These are phyloP conservation scores for Daedalea quercina DNA, from an alignment of 768 basidiomycete genomes.

Conservation along the genomic window DNA sequence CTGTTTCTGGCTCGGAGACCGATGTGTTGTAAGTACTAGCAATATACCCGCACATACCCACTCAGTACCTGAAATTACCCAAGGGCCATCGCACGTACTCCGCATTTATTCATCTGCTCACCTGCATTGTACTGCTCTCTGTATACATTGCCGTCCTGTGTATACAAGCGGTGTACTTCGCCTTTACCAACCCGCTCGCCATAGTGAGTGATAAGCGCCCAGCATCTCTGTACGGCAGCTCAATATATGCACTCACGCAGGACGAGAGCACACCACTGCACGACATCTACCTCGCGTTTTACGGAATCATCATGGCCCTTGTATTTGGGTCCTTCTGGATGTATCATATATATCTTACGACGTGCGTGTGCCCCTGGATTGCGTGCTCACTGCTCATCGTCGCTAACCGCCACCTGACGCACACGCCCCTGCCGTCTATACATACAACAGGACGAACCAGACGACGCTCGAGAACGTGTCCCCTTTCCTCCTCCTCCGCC, in stretches of 20 bases:
- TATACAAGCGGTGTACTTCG: slow-evolving; percentile 49
- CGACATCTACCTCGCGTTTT: slow-evolving; percentile 56
- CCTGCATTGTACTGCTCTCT: slow-evolving; percentile 54
- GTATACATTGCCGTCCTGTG: slow-evolving; percentile 53
- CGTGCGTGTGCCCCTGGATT: slow-evolving; percentile 37
- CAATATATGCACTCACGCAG: slow-evolving; percentile 25
- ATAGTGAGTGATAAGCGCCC: slow-evolving; percentile 42
- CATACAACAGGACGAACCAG: slow-evolving; percentile 60
- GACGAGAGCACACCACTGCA: slow-evolving; percentile 64
- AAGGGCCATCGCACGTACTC: slow-evolving; percentile 83
- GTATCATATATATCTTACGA: slow-evolving; percentile 73
- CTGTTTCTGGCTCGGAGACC: slow-evolving; percentile 76
- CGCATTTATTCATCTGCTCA: slow-evolving; percentile 75
- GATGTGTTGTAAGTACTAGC: slow-evolving; percentile 56
- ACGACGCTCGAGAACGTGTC: slow-evolving; percentile 78
- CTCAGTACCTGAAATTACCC: background rate
- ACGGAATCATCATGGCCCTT: slow-evolving; percentile 51
- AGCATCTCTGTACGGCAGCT: background rate
- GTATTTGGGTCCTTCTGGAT: slow-evolving; percentile 69
- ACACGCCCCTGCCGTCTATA: background rate
- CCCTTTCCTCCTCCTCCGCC: slow-evolving; percentile 65
- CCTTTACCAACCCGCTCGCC: slow-evolving; percentile 54
- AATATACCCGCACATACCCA: background rate
- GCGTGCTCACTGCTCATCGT: background rate
- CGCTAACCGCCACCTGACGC: background rate